Conservation (phyloP, 106 monocot species). For the Platanthera zijinensis region DNA sequence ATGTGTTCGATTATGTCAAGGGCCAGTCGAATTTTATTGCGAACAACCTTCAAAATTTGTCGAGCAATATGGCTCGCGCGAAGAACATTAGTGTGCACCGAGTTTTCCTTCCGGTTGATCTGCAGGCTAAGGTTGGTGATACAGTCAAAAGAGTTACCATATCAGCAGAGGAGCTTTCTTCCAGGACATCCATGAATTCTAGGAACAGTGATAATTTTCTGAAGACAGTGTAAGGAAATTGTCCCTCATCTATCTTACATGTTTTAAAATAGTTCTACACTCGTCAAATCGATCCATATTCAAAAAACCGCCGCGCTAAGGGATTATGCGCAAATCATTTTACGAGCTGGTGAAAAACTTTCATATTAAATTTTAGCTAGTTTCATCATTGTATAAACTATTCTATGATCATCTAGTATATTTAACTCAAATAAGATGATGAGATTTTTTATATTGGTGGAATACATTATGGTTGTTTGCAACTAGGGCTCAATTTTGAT, state of each 20-base stretch:
- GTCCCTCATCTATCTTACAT: no score
- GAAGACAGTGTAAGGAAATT: conserved; percentile 44
- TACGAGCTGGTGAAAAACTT: no score
- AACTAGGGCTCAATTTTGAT: no score
- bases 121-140: conserved; percentile 46
- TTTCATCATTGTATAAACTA: no score
- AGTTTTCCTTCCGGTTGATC: conserved; percentile 46
- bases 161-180: conserved; percentile 46
- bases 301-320: not conserved
- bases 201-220: conserved; percentile 38
- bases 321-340: not conserved
- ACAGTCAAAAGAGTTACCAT: conserved; percentile 47
- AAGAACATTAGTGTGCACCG: conserved; percentile 49
- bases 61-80: conserved; percentile 48
- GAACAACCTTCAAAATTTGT: conserved; percentile 65
- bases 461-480: no score
- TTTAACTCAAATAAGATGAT: no score
- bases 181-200: conserved; percentile 38
- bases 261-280: not conserved
- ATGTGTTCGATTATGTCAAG: conserved; percentile 57
- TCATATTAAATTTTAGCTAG: no score
- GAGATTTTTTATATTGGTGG: no score
- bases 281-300: not conserved
- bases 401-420: no score
- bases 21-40: conserved; percentile 62